A percentile compares a stretch with the other conserved stretches of the same genome.
phyloP scores from a whole-genome alignment of 2,329 filamentous ascomycete species.

The Colletotrichum tamarilloi region DNA sequence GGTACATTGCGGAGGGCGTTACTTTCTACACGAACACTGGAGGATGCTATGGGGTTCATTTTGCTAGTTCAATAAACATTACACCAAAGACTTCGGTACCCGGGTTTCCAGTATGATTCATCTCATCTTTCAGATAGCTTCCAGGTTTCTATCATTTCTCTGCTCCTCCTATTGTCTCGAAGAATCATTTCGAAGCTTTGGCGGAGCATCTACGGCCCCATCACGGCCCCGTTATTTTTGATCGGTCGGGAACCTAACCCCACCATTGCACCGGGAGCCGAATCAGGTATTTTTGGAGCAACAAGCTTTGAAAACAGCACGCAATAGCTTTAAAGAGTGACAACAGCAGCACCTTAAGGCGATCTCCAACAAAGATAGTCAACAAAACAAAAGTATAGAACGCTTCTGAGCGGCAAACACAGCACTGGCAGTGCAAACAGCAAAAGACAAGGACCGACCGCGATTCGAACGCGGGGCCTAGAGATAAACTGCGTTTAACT shows the following conservation, averaged over 20 bases:
- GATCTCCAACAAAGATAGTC: not conserved
- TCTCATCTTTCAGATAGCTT: not conserved
- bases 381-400: not conserved
- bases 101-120: not conserved
- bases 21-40: constrained; percentile 6
- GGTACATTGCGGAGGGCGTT: not conserved
- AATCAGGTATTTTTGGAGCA: not conserved
- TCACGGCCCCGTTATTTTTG: constrained; percentile 2
- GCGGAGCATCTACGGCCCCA: constrained; percentile 20
- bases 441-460: constrained; percentile 33
- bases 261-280: constrained; percentile 13
- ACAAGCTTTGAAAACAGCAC: not conserved
- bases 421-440: not conserved
- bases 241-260: not conserved
- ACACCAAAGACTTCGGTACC: too few species aligned
- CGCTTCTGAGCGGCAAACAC: not conserved
- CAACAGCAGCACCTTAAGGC: not conserved
- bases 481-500: constrained; percentile 24
- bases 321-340: not conserved
- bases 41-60: not conserved
- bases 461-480: constrained; percentile 36
- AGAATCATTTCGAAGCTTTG: not conserved
- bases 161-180: not conserved
- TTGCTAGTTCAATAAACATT: too few species aligned
- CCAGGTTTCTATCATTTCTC: too few species aligned